phyloP scores from a whole-genome alignment of 768 basidiomycete species.

The Xanthoconium purpureum region DNA sequence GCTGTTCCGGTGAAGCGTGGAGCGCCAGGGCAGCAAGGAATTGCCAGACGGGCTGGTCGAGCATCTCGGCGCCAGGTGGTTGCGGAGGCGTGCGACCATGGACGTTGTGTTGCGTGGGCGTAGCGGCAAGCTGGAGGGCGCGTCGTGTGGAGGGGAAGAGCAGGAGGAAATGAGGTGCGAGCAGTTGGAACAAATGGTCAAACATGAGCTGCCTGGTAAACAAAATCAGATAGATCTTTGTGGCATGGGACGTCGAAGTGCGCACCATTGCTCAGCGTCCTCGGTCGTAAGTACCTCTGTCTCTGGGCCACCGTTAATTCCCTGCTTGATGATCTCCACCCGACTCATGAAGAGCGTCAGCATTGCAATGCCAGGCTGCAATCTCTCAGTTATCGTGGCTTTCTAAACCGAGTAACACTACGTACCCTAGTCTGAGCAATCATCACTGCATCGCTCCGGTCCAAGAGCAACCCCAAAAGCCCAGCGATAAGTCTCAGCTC shows the following conservation, averaged over 20 bases:
- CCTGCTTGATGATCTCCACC: slow-evolving; percentile 89
- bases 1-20: slow-evolving; percentile 81
- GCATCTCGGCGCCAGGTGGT: slow-evolving; percentile 48
- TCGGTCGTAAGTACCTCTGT: slow-evolving; percentile 60
- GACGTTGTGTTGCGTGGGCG: slow-evolving; percentile 33
- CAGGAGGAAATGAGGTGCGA: slow-evolving; percentile 69
- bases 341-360: slow-evolving; percentile 88
- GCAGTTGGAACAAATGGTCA: slow-evolving; percentile 78
- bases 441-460: slow-evolving; percentile 68
- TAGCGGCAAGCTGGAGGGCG: slow-evolving; percentile 37
- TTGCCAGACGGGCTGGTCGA: slow-evolving; percentile 93
- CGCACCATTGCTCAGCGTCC: slow-evolving; percentile 79
- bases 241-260: neutral
- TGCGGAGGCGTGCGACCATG: slow-evolving; percentile 66
- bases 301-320: slow-evolving; percentile 50
- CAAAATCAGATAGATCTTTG: slow-evolving; percentile 8
- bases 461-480: slow-evolving; percentile 76
- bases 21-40: slow-evolving; percentile 88
- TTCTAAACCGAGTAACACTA: neutral
- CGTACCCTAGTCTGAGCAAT: slow-evolving; percentile 81
- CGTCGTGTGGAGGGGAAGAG: slow-evolving; percentile 92
- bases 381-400: neutral
- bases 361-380: slow-evolving; percentile 85
- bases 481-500: slow-evolving; percentile 82
- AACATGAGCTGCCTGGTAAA: slow-evolving; percentile 77